Base-by-base conservation (phyloP, 2,329 filamentous ascomycete genomes). In the Xylaria sp. region DNA sequence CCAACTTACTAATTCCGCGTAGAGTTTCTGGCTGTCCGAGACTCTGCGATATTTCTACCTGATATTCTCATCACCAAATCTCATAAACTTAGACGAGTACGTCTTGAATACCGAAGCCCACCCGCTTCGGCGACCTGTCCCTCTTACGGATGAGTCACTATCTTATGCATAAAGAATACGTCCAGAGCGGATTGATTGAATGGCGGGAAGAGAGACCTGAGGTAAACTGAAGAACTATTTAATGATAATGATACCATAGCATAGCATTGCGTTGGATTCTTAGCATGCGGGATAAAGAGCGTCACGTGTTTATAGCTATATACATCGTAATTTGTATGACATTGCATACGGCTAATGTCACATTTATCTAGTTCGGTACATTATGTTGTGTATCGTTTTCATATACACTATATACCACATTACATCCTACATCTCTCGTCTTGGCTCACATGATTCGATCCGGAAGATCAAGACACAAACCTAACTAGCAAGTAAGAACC, bases 11-110 rank as follows among this genome's bases (percentile, higher is more conserved):
- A 41, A 63, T n/a, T n/a, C 20, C 6, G 10, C 41, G 78, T 85
- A 93, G 81, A 88, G 84, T 64, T 90, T 90, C 72, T 91, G 89
- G 86, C 81, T 89, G 72, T 87, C 86, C 3, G 88, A 91, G 80
- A 91, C 88, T 30, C 75, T 91, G 65, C 90, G 90, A 48, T 76
- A 76, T 56, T 71, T 75, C 34, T 76, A 75, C 60, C 39, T 75
- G 18, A 69, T 73, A 50, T 75, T 76, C 60, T 85, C 83, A 58
- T 84, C 89, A 36, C 84, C 86, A 2, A 81, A 83, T 30, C 71
- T 86, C 46, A 79, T 89, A 39, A 88, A 83, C 76, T 76, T 91
- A 72, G 88, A 91, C 76, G 83, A 89, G 10, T 90, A 83, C 78
- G 86, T 90, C 58, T 75, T 85, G 45, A 82, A 81, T 66, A 82